Base-by-base conservation (phyloP, 2,329 filamentous ascomycete species). In the Nigrospora sphaerica region DNA sequence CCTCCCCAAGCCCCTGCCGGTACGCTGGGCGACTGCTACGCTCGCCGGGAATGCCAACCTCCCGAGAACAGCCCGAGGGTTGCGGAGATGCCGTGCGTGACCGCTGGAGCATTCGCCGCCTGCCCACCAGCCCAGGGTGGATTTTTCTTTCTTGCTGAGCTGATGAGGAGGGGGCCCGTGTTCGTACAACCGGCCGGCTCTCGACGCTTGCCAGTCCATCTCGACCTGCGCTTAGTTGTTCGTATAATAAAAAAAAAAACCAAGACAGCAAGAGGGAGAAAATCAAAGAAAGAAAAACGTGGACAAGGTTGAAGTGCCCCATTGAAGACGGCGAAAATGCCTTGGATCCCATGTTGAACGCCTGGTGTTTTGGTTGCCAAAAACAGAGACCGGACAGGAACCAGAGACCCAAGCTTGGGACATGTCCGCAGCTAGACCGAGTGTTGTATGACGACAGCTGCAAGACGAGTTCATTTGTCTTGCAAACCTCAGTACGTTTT, bases 331-430 rank as follows among this genome's bases (percentile, higher is more conserved):
- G 73, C 66, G 67, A 71, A 72, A 73, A 73, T 74, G 75, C 75
- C 77, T 80, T 83, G 80, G 79, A 80, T 80, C 80, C 79, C 68
- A 72, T 78, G 83, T 88, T 87, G 83, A 87, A 84, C 80, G 78
- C 78, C 83, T 74, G 71, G 77, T 83, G 81, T 86, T 87, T 88
- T 86, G 79, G 83, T 88, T 88, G 82, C n/a, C 75, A 85, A 87
- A 88, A 88, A 85, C 81, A 84, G 76, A 78, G 80, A 85, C 77
- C 80, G 79, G 77, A 80, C 76, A 81, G 81, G 79, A 74, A 73
- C 72, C 76, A 73, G 76, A 78, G 77, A 83, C 77, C 77, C 79
- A 79, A 77, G 72, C 65, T 66, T 64, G 68, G 65, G 67, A 68
- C 65, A 63, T 67, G 60, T 58, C 53, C 62, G 67, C 65, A 65